These are phyloP conservation scores for Fusarium pseudonygamai DNA, from an alignment of 2,329 filamentous ascomycete genomes.

Conservation along the genomic window DNA sequence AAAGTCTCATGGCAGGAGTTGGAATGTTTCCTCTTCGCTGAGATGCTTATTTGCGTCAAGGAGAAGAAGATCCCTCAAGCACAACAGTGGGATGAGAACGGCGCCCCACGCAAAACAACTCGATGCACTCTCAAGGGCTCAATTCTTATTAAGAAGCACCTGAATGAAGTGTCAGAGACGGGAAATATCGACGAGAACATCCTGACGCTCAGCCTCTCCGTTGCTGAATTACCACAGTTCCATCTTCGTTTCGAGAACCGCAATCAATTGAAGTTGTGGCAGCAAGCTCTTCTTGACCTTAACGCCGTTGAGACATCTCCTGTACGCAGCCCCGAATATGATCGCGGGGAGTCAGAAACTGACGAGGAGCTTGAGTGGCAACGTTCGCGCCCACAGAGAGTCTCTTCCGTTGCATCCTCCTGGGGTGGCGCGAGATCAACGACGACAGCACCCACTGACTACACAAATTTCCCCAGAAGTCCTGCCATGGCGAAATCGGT, in stretches of 20 bases:
- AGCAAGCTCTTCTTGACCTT: conserved; percentile 84
- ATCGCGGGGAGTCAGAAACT: conserved; percentile 80
- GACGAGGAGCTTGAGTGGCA: conserved; percentile 88
- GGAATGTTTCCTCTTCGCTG: conserved; percentile 95
- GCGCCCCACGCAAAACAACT: conserved; percentile 68
- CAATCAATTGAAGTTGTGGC: conserved; percentile 88
- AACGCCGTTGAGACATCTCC: conserved; percentile 74
- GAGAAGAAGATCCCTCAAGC: conserved; percentile 79
- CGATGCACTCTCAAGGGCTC: conserved; percentile 95
- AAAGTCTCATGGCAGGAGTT: conserved; percentile 97
- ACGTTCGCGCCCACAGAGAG: conserved; percentile 70
- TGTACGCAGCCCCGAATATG: conserved; percentile 77
- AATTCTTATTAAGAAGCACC: conserved; percentile 96
- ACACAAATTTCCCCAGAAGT: conserved; percentile 74
- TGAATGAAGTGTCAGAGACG: conserved; percentile 85
- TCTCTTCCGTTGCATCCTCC: conserved; percentile 83
- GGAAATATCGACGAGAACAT: conserved; percentile 79
- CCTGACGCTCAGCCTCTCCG: conserved; percentile 88
- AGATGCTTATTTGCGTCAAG: conserved; percentile 99
- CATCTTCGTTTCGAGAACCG: conserved; percentile 89
- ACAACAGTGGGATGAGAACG: conserved; percentile 73
- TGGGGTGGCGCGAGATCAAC: conserved; percentile 85
- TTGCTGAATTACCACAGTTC: conserved; percentile 91
- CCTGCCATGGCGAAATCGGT: conserved; percentile 60
- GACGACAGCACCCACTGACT: conserved; percentile 91